These are phyloP conservation scores for Globisporangium cystogenes DNA, from an alignment of 352 stramenopile species.

Conservation along the genomic window DNA sequence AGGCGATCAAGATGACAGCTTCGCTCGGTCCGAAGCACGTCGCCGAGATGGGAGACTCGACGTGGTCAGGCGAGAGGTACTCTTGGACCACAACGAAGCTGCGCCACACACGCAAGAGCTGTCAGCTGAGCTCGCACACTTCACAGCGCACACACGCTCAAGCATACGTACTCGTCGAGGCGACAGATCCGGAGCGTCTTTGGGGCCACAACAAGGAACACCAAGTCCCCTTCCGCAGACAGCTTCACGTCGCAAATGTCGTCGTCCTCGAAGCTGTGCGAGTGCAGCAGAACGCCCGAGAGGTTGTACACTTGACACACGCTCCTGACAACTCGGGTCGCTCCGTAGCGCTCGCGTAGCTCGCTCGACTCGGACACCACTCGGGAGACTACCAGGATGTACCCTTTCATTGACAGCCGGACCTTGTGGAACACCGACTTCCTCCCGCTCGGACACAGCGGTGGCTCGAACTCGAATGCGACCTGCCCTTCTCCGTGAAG, in stretches of 20 bases:
- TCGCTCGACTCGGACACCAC: constrained; percentile 1
- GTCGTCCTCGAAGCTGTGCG: constrained; percentile 39
- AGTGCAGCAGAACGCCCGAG: constrained; percentile 45
- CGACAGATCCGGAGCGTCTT: constrained; percentile 59
- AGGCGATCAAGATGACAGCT: constrained; percentile 67
- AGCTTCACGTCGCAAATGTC: constrained; percentile 43
- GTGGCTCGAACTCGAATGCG: constrained; percentile 54
- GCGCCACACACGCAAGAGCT: constrained; percentile 11
- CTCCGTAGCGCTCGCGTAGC: not conserved
- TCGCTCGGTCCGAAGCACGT: constrained; percentile 67
- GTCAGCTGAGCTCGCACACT: not conserved
- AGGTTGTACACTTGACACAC: constrained; percentile 68
- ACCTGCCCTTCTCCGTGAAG: constrained; percentile 69
- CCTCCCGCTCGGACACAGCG: constrained; percentile 7
- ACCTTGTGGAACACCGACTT: constrained; percentile 37
- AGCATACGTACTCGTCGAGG: constrained; percentile 67
- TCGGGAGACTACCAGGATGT: constrained; percentile 40
- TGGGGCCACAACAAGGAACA: constrained; percentile 54
- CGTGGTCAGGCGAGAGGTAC: constrained; percentile 28
- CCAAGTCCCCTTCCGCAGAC: constrained; percentile 61
- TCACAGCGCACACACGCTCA: not conserved
- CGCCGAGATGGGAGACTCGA: constrained; percentile 44
- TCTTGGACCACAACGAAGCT: constrained; percentile 76
- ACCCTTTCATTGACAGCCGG: constrained; percentile 50
- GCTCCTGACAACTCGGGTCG: constrained; percentile 10